Evolutionary conservation across 202 grass and related monocot species (phyloP).

Genomic region (Eragrostis tef): DNA sequence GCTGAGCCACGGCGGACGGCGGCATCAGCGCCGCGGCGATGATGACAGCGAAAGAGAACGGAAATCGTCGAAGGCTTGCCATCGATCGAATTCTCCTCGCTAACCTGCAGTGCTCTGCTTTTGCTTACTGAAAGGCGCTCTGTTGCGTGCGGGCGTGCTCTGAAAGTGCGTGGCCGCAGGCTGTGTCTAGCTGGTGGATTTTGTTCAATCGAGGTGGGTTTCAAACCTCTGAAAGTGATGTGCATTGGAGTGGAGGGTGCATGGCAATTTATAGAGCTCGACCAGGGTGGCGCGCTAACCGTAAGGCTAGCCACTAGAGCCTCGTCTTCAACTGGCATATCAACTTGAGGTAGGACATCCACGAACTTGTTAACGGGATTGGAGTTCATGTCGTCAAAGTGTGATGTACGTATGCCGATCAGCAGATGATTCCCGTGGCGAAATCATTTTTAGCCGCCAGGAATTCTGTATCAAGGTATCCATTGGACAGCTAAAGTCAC

Average conservation of each 20-base stretch:
- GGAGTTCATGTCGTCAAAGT: background rate
- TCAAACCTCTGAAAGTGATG: background rate
- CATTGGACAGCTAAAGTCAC: background rate
- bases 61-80: background rate
- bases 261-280: slow-evolving; percentile 33
- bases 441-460: background rate
- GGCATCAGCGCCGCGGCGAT: background rate
- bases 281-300: background rate
- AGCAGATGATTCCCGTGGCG: background rate
- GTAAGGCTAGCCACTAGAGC: background rate
- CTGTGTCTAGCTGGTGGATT: slow-evolving; percentile 21
- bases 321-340: background rate
- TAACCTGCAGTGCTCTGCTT: background rate
- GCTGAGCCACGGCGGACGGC: slow-evolving; percentile 4
- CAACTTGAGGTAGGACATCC: background rate
- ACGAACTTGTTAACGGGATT: background rate
- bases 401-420: background rate
- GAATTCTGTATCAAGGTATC: slow-evolving; percentile 20
- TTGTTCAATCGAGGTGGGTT: background rate
- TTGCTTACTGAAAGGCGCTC: slow-evolving; percentile 4
- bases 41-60: background rate
- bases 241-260: background rate
- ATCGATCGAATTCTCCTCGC: background rate
- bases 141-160: slow-evolving; percentile 6
- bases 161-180: slow-evolving; percentile 6